Percentiles rank a stretch among this genome's conserved stretches.
These are phyloP conservation scores for Amyloporia xantha DNA, from an alignment of 768 basidiomycete genomes.

Conservation along the genomic window DNA sequence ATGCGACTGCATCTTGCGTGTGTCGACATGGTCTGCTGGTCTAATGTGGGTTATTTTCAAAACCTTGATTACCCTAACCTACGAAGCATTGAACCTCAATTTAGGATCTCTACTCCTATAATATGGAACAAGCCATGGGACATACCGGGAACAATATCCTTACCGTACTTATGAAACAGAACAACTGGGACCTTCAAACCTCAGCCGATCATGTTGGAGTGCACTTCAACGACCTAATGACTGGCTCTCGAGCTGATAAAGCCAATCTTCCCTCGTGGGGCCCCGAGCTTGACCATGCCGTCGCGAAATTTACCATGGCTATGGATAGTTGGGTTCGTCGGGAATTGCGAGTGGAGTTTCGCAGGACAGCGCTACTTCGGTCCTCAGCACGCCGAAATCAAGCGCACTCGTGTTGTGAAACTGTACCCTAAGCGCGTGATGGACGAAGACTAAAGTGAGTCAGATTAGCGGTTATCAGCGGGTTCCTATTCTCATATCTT, in stretches of 20 bases:
- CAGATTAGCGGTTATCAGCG: background rate
- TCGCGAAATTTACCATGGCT: conserved; percentile 5
- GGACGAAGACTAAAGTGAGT: conserved; percentile 4
- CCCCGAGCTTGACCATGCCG: conserved; percentile 5
- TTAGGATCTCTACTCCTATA: conserved; percentile 28
- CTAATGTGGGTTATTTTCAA: conserved; percentile 17
- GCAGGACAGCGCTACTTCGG: conserved; percentile 20
- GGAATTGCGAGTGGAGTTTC: conserved; percentile 18
- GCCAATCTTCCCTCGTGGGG: conserved; percentile 7
- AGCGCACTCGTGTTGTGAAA: conserved; percentile 7
- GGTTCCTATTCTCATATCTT: too few relatives aligned
- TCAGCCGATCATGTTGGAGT: conserved; percentile 20
- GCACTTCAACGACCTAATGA: conserved; percentile 10
- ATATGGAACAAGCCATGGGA: conserved; percentile 26
- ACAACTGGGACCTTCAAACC: conserved; percentile 17
- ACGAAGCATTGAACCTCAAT: too few relatives aligned
- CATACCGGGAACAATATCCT: conserved; percentile 23
- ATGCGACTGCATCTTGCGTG: conserved; percentile 13
- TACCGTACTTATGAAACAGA: conserved; percentile 23
- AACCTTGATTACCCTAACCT: background rate
- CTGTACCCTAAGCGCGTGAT: conserved; percentile 10
- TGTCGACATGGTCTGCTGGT: conserved; percentile 22
- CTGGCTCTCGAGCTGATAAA: conserved; percentile 7
- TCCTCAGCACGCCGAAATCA: conserved; percentile 6
- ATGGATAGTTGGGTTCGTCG: conserved; percentile 17